These are phyloP conservation scores for Phytophthora cryptogea DNA, from an alignment of 352 stramenopile genomes.

Conservation along the genomic window DNA sequence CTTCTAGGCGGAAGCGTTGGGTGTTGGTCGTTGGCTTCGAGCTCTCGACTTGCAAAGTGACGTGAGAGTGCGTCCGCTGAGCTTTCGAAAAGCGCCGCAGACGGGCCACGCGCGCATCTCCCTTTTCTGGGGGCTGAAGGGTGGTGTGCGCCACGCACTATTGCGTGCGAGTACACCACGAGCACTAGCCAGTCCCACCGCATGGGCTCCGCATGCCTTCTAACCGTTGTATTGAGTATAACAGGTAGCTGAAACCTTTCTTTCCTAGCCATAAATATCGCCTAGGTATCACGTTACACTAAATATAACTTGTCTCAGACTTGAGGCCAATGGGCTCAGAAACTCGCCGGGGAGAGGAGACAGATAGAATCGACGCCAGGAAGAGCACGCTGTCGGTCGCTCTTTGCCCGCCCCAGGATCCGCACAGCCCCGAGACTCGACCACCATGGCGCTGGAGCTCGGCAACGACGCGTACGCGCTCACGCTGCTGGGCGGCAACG, in stretches of 20 bases:
- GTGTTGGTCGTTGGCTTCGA: slow-evolving; percentile 9
- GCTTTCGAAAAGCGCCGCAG: slow-evolving; percentile 28
- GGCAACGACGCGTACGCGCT: slow-evolving; percentile 57
- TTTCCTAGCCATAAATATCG: no score
- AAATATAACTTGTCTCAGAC: slow-evolving; percentile 11
- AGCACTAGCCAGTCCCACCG: neutral
- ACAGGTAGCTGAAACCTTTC: neutral
- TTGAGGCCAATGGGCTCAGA: slow-evolving; percentile 12
- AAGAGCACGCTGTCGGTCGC: slow-evolving; percentile 3
- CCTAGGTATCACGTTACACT: neutral
- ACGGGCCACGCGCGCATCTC: slow-evolving; percentile 12
- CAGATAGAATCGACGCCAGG: slow-evolving; percentile 8
- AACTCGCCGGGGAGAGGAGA: slow-evolving; percentile 5
- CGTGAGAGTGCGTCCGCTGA: slow-evolving; percentile 36
- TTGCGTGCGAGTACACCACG: neutral
- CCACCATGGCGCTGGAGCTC: slow-evolving; percentile 44
- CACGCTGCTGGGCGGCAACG: slow-evolving; percentile 55
- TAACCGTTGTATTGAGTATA: neutral
- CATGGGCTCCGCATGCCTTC: neutral
- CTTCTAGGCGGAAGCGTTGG: no score
- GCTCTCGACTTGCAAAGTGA: slow-evolving; percentile 35
- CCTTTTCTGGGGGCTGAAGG: slow-evolving; percentile 13
- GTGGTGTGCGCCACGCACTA: neutral
- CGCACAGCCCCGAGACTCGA: neutral
- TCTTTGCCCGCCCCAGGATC: neutral